Evolutionary conservation across 2,329 filamentous ascomycete genomes (phyloP), one percentile per base, ranked within the genome.

Genomic region (Colletotrichum musicola): DNA sequence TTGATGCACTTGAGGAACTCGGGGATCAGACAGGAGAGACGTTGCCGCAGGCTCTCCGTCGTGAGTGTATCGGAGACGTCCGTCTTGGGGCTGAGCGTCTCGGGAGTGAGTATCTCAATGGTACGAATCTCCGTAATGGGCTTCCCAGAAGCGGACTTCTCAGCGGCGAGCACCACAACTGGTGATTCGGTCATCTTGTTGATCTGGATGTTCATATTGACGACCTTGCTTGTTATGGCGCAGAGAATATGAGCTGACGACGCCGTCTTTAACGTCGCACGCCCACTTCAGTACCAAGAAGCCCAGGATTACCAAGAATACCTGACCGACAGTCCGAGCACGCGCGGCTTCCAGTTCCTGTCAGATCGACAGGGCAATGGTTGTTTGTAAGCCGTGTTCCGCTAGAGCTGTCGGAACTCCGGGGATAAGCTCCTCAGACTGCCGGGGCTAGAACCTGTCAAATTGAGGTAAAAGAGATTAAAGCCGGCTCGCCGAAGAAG

Each of bases 11-110:
- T 46, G 14, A 67, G 51, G 38, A 63, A 67, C 0, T 40, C 20
- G 1, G 64, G 42, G 5, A 67, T 62, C 4, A 67, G 64, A 57
- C 42, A 53, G 7, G 58, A 67, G 4, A 67, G 64, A 18, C 27
- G 27, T 1, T 63, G 20, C 12, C 58, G 64, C 12, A 62, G 42
- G 13, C 22, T 13, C 12, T 67, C 50, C 6, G 40, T 46, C 1
- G 30, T 35, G 30, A 10, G 30, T 7, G 30, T 35, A 9, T 35
- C 10, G 30, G 30, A 9, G 30, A 35, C 4, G 30, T 7, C 6
- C 10, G 30, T 35, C 30, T 35, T 10, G 7, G 4, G 10, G 30
- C 7, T 10, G 30, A 10, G 30, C 10, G 10, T 35, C 30, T 35
- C 30, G 7, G 30, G 7, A 35, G 30, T 35, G 30, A 35, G 6